Conservation (phyloP, 1,139 yeast species). For the Debaryomyces fabryi region DNA sequence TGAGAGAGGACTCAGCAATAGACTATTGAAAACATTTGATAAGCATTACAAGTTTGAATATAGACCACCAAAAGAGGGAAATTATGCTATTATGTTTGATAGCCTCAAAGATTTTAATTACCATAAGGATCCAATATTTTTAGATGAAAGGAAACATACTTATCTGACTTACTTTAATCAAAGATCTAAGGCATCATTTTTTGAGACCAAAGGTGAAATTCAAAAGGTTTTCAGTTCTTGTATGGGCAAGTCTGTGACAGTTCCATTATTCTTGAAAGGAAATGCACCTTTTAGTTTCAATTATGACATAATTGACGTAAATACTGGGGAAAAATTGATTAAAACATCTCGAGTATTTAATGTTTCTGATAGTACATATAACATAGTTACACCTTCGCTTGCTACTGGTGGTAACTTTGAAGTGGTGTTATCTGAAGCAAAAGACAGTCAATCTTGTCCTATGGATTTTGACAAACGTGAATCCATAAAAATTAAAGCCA, state of each 20-base stretch:
- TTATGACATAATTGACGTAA: conserved; percentile 52
- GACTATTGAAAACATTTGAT: conserved; percentile 27
- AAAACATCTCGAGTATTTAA: conserved; percentile 47
- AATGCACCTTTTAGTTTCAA: conserved; percentile 73
- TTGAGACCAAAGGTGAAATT: conserved; percentile 18
- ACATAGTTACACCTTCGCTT: conserved; percentile 56
- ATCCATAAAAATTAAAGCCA: conserved; percentile 62
- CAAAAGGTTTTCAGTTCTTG: conserved; percentile 35
- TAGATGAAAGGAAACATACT: conserved; percentile 40
- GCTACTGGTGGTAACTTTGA: conserved; percentile 70
- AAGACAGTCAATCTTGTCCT: conserved; percentile 74
- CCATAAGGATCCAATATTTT: conserved; percentile 30
- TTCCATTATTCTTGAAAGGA: conserved; percentile 70
- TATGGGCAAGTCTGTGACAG: conserved; percentile 36
- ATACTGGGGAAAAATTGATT: conserved; percentile 38
- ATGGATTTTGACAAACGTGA: conserved; percentile 57
- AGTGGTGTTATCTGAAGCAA: conserved; percentile 61
- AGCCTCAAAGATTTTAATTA: conserved; percentile 60
- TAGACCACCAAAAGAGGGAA: conserved; percentile 81
- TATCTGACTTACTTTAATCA: conserved; percentile 57
- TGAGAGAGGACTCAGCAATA: conserved; percentile 31
- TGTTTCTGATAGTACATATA: conserved; percentile 37
- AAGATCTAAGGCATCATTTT: conserved; percentile 45
- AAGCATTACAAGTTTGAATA: conserved; percentile 54
- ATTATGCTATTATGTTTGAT: conserved; percentile 70